phyloP scores from a whole-genome alignment of 2,329 filamentous ascomycete genomes.

The Fusarium papillatum region DNA sequence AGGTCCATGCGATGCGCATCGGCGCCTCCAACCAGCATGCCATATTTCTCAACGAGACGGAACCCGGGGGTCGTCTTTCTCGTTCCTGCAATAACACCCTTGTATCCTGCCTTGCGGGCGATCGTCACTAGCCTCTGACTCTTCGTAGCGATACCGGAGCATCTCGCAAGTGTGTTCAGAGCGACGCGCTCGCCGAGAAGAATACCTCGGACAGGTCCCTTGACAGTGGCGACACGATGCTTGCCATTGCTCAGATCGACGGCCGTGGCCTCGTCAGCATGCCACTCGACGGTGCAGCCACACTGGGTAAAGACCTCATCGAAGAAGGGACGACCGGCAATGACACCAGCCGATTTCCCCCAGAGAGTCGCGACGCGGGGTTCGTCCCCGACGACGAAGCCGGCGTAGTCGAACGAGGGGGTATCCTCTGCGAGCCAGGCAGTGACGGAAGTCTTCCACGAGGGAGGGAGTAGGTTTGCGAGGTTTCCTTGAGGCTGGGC shows the following conservation, averaged over 20 bases:
- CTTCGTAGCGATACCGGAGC: conserved; percentile 89
- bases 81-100: conserved; percentile 90
- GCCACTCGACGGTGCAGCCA: conserved; percentile 94
- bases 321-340: conserved; percentile 96
- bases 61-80: conserved; percentile 98
- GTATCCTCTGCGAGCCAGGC: conserved; percentile 97
- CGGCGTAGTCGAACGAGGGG: conserved; percentile 96
- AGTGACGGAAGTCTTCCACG: conserved; percentile 85
- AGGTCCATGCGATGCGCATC: conserved; percentile 94
- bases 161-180: conserved; percentile 90
- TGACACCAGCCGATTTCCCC: conserved; percentile 80
- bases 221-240: conserved; percentile 82
- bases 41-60: conserved; percentile 96
- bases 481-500: conserved; percentile 56
- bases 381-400: conserved; percentile 90
- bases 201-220: conserved; percentile 82
- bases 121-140: conserved; percentile 67
- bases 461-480: conserved; percentile 83
- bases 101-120: conserved; percentile 78
- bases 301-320: conserved; percentile 92
- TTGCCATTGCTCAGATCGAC: conserved; percentile 73
- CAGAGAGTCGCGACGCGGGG: conserved; percentile 75
- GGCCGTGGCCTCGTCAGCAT: conserved; percentile 79
- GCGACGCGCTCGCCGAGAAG: conserved; percentile 95
- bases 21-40: conserved; percentile 93